Percentiles rank a stretch among this genome's conserved stretches.
phyloP scores from a whole-genome alignment of 108 stramenopile genomes.

The Fragilaria radians region DNA sequence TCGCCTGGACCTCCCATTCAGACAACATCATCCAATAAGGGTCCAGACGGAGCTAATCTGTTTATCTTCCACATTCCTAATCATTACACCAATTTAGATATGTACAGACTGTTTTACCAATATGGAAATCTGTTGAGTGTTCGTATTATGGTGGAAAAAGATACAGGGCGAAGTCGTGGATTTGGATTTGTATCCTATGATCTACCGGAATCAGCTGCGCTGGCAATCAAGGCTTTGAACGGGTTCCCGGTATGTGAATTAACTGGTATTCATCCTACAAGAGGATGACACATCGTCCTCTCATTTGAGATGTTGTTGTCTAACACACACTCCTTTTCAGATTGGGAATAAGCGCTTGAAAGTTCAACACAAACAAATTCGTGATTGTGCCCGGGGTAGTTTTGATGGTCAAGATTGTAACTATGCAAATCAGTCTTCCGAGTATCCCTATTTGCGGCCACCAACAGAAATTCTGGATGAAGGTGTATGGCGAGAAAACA shows the following conservation, averaged over 20 bases:
- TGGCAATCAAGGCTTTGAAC: conserved; percentile 93
- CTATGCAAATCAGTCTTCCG: conserved; percentile 21
- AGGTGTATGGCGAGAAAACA: conserved; percentile 4
- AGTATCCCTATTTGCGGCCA: conserved; percentile 4
- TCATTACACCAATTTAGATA: conserved; percentile 90
- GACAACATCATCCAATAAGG: conserved; percentile 55
- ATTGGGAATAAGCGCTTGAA: conserved; percentile 85
- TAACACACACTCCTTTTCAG: conserved; percentile 21
- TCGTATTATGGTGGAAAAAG: conserved; percentile 94
- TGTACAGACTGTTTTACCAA: conserved; percentile 81
- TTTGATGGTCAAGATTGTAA: not conserved
- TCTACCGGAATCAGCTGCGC: conserved; percentile 76
- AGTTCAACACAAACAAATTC: conserved; percentile 72
- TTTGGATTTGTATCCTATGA: conserved; percentile 98
- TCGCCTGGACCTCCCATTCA: conserved; percentile 77
- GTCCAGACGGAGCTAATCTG: conserved; percentile 91
- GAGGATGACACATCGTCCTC: conserved; percentile 11
- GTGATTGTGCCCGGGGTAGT: not conserved
- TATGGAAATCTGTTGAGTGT: conserved; percentile 92
- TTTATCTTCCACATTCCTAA: conserved; percentile 99
- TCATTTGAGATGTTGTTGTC: not conserved
- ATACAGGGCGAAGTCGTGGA: conserved; percentile 89
- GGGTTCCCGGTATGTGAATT: conserved; percentile 80
- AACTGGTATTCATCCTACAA: conserved; percentile 17
- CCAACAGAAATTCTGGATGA: not conserved